Evolutionary conservation across 139 green algal genomes (phyloP).

Genomic region (Tetradesmus lagerheimii): DNA sequence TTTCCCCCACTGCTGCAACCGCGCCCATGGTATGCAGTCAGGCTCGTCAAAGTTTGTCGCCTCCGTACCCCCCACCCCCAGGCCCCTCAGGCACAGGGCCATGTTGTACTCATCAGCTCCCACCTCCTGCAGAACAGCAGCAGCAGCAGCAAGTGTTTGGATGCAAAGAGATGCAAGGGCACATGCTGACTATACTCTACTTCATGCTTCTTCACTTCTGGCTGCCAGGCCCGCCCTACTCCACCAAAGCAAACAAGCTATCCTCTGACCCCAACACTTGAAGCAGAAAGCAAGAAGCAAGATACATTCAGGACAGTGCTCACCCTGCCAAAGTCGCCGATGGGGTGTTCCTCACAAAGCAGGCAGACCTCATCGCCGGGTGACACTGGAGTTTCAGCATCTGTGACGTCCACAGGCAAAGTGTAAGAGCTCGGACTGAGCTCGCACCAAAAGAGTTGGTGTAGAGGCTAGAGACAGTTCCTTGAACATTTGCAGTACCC

Average conservation of each 20-base stretch:
- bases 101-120: slow-evolving; percentile 2
- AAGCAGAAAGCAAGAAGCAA: not conserved
- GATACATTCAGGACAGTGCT: not conserved
- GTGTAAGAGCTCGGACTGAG: too few relatives aligned
- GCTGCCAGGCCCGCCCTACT: too few relatives aligned
- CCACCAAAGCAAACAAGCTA: too few relatives aligned
- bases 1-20: not conserved
- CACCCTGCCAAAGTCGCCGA: not conserved
- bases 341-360: not conserved
- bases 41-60: not conserved
- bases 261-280: too few relatives aligned
- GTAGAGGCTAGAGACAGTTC: too few relatives aligned
- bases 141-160: not conserved
- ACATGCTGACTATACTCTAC: too few relatives aligned
- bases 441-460: too few relatives aligned
- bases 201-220: too few relatives aligned
- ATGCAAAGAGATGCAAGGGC: too few relatives aligned
- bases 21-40: not conserved
- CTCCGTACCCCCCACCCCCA: not conserved
- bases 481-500: too few relatives aligned
- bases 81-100: not conserved
- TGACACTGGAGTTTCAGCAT: not conserved
- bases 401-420: too few relatives aligned
- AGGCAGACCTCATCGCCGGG: not conserved
- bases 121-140: not conserved